Evolutionary conservation across 225 moss, liverwort and hornwort species (phyloP), one percentile per base, ranked within the genome.

Genomic region (Polytrichum formosum): DNA sequence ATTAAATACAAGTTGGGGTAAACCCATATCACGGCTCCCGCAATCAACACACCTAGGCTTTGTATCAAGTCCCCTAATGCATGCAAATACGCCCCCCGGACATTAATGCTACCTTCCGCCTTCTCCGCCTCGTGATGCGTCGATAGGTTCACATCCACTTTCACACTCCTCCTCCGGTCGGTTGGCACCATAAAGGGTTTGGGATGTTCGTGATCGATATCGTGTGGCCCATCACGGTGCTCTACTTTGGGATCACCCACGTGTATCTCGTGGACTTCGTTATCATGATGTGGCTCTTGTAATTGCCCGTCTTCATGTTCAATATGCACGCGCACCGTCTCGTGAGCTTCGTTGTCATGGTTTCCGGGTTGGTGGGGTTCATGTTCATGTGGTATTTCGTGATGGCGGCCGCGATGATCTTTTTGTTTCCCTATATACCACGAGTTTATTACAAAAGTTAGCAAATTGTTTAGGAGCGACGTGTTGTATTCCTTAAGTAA

Each of bases 31-130:
- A 86, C 75, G 29, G 75, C 70, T 19, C 93, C 88, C 2, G 78
- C 89, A 28, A 91, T 60, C 79, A 90, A 75, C 0, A 91, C 86
- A 64, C 89, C 93, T 1, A 86, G 79, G 26, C 90, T 93, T 29
- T 91, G 91, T 2, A 93, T 78, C 68, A 91, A 78, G 63, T 91
- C 93, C 56, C 91, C 90, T 6, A 91, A 70, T 1, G 82, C 85
- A 61, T 91, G 93, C 28, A 93, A 73, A 74, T 91, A 90, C 5
- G 89, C 91, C 5, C 64, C 85, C 8, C 86, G 79, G 1, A 91
- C 6, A 26, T 88, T 91, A 2, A 91, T 86, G 46, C 83, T 91
- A 30, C 68, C 70, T 28, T 67, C 2, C 2, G 19, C 28, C 1
- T 6, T 7, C 23, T 54, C 67, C 31, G 4, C 21, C 5, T 63